Evolutionary conservation across 2,329 filamentous ascomycete genomes (phyloP).

Genomic region (Cladosporium halotolerans): DNA sequence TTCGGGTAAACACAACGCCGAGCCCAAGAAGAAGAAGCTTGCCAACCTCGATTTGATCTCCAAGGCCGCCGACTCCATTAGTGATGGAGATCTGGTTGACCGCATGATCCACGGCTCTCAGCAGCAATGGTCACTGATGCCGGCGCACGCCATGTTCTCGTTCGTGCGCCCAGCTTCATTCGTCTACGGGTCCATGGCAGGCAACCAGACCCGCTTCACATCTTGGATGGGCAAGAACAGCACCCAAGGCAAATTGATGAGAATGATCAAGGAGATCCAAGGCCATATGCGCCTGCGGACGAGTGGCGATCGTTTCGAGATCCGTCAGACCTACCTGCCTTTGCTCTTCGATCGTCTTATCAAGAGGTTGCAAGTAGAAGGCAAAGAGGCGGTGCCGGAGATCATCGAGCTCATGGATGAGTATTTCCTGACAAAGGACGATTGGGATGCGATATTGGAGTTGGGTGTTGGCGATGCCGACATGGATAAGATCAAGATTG

Average conservation of each 20-base stretch:
- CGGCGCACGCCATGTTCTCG: slow-evolving; percentile 89
- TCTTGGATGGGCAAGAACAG: slow-evolving; percentile 94
- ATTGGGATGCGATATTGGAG: slow-evolving; percentile 89
- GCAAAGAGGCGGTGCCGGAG: slow-evolving; percentile 72
- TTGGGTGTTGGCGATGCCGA: slow-evolving; percentile 81
- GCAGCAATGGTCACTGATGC: slow-evolving; percentile 98
- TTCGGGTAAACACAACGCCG: slow-evolving; percentile 54
- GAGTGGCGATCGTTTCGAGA: slow-evolving; percentile 85
- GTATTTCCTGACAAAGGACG: slow-evolving; percentile 90
- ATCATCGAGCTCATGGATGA: slow-evolving; percentile 96
- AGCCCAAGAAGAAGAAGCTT: slow-evolving; percentile 59
- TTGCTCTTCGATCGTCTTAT: slow-evolving; percentile 77
- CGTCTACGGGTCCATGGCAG: slow-evolving; percentile 66
- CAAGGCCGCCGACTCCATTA: slow-evolving; percentile 89
- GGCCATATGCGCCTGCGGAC: slow-evolving; percentile 91
- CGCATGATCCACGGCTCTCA: slow-evolving; percentile 97
- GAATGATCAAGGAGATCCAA: slow-evolving; percentile 88
- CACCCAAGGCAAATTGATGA: slow-evolving; percentile 66
- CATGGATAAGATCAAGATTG: slow-evolving; percentile 68
- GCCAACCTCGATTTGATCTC: slow-evolving; percentile 83
- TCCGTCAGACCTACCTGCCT: slow-evolving; percentile 90
- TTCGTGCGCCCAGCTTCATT: slow-evolving; percentile 89
- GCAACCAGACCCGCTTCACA: slow-evolving; percentile 67
- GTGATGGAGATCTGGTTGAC: slow-evolving; percentile 91
- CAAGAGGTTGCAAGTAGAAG: slow-evolving; percentile 66